Base-by-base conservation (phyloP, 176 grass and related monocot species). In the Juncus effusus region DNA sequence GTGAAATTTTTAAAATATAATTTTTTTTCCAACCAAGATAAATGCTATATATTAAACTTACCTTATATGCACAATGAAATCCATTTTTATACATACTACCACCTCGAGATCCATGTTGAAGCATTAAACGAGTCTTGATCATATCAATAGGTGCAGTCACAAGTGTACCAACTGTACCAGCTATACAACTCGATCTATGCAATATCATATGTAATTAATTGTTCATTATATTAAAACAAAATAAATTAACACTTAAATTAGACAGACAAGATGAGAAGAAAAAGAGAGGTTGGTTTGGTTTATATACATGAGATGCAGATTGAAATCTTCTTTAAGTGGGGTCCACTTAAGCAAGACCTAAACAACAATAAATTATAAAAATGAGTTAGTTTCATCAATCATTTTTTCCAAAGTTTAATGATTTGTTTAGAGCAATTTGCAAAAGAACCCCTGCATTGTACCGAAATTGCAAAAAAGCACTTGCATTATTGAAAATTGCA, bases 81-180 rank as follows among this genome's bases (percentile, higher is more conserved):
- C 85, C 85, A 53, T 89, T 97, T 63, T 47, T 88, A 75, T 97
- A 89, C 55, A 58, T 78, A 83, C 63, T 75, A 54, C 47, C 67
- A 69, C 82, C 80, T 80, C 64, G 74, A 35, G 80, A 78, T 63
- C 79, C 93, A 9, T 7, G 59, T 45, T 97, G 94, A 73, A 97
- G 78, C 88, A 97, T 97, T 84, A 97, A 38, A 36, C 94, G 89
- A 73, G 88, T 92, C 83, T 92, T 97, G 80, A 92, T 82, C 85
- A 89, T 92, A 75, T 92, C 94, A 50, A 92, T 70, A 56, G 94
- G 94, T 45, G 88, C 78, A 59, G 88, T 92, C 68, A 76, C 67
- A 65, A 92, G 77, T 60, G 88, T 92, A 75, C 94, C 80, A 58
- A 82, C 60, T 54, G 85, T 89, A 79, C 94, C 94, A 75, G 94